These are phyloP conservation scores for Anisodus tanguticus DNA, from an alignment of 257 asterid species.

Conservation along the genomic window DNA sequence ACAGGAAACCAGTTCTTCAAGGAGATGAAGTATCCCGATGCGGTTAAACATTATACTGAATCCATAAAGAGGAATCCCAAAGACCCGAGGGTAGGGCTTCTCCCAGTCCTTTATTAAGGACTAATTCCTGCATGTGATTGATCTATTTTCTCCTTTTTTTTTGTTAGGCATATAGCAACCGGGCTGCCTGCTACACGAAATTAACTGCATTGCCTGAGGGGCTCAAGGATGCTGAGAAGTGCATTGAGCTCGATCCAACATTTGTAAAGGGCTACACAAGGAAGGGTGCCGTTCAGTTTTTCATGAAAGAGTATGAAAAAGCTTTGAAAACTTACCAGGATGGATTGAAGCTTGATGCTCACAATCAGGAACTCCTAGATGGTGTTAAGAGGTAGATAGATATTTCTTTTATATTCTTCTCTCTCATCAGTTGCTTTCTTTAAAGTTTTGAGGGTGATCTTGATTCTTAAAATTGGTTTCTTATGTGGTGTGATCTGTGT, in stretches of 20 bases:
- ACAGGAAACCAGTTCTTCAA: constrained; percentile 81
- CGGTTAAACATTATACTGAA: constrained; percentile 80
- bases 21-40: constrained; percentile 92
- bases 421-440: constrained; percentile 22
- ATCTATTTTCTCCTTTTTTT: not conserved
- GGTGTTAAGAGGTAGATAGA: constrained; percentile 74
- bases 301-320: constrained; percentile 77
- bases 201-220: constrained; percentile 85
- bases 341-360: constrained; percentile 83
- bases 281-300: constrained; percentile 72
- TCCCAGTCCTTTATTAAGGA: not conserved
- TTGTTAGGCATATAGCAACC: constrained; percentile 73
- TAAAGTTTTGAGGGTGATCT: constrained; percentile 31
- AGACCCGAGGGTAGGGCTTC: constrained; percentile 61
- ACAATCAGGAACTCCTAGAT: constrained; percentile 76
- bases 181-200: constrained; percentile 81
- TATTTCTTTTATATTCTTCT: not conserved
- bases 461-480: not conserved
- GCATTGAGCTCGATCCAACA: constrained; percentile 75
- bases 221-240: constrained; percentile 77
- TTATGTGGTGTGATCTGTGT: not conserved
- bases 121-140: not conserved
- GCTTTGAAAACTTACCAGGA: constrained; percentile 78
- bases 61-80: constrained; percentile 81
- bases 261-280: constrained; percentile 72